Base-by-base conservation (phyloP, 2,329 filamentous ascomycete species). In the Aspergillus luchuensis region DNA sequence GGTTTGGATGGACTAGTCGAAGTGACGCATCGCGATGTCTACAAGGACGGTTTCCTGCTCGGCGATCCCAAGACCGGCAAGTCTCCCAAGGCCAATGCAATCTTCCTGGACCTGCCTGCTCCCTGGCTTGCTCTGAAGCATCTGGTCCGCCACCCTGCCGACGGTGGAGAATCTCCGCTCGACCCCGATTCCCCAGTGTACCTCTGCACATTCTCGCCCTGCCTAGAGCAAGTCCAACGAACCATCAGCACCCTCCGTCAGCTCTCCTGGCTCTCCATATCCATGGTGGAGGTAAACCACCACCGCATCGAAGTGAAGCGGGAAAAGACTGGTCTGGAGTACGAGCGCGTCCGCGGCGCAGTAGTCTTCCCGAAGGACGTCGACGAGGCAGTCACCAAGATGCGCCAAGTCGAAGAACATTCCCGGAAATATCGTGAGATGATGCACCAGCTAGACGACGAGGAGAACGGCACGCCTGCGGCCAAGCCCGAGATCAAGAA, bases 171-270 rank as follows among this genome's bases (percentile, higher is more conserved):
- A 56, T 83, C 84, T 1, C 82, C 86, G 0, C 82, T 98, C 10
- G 89, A 95, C 66, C 87, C 91, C 0, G 82, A 84, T n/a, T 84
- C 85, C 45, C 84, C 89, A 5, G 86, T 89, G 1, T 85, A 95
- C 71, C 85, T 99, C 57, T 99, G 95, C 80, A 96, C 92, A 0
- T 99, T 99, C 79, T 96, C 91, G 1, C 95, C 95, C 0, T 99
- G 95, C 76, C 96, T 99, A 66, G 95, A 99, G 78, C 95, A 99
- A 79, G 94, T 96, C 21, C 92, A 90, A 56, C 87, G 88, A 58
- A 98, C 95, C 0, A 88, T 97, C 57, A 89, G 91, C 10, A 86
- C 87, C 11, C 84, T 99, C 76, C 89, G 94, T 57, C 85, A 87
- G 39, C 80, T 92, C 6, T 92, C 91, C 56, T 99, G 95, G 95